Evolutionary conservation across 257 asterid species (phyloP).

Genomic region (Ehretia macrophylla): DNA sequence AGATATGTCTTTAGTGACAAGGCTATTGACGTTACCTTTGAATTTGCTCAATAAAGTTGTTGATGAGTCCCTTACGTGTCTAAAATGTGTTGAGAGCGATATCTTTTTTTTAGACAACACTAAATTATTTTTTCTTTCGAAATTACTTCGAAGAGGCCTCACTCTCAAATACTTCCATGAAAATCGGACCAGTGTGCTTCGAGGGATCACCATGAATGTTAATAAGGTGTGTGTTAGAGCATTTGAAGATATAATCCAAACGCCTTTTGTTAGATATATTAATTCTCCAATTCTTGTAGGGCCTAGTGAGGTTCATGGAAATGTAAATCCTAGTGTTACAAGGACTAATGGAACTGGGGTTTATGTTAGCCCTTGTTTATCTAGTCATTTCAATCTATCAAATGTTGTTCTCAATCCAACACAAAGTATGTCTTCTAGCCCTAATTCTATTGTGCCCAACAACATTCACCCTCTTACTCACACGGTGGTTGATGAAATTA

Average conservation of each 20-base stretch:
- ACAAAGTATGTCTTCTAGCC: no score
- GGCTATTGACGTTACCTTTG: conserved; percentile 29
- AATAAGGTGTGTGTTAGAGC: conserved; percentile 42
- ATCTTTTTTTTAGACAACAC: neutral
- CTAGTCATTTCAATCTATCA: neutral
- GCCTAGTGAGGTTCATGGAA: neutral
- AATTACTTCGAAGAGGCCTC: conserved; percentile 9
- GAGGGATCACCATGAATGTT: conserved; percentile 19
- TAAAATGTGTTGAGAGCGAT: conserved; percentile 34
- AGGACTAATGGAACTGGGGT: neutral
- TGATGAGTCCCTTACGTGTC: conserved; percentile 41
- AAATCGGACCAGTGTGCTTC: conserved; percentile 27
- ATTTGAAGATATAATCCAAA: conserved; percentile 34
- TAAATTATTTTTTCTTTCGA: conserved; percentile 20
- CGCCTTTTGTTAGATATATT: neutral
- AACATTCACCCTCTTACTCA: neutral
- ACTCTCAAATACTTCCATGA: conserved; percentile 31
- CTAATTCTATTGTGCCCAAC: no score
- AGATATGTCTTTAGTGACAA: conserved; percentile 19
- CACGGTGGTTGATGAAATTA: no score
- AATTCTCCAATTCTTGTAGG: neutral
- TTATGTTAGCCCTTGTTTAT: neutral
- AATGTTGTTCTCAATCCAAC: neutral
- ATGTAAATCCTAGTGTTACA: no score
- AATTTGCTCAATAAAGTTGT: conserved; percentile 23